phyloP scores from a whole-genome alignment of 2,329 filamentous ascomycete genomes.

The Alternaria longipes region DNA sequence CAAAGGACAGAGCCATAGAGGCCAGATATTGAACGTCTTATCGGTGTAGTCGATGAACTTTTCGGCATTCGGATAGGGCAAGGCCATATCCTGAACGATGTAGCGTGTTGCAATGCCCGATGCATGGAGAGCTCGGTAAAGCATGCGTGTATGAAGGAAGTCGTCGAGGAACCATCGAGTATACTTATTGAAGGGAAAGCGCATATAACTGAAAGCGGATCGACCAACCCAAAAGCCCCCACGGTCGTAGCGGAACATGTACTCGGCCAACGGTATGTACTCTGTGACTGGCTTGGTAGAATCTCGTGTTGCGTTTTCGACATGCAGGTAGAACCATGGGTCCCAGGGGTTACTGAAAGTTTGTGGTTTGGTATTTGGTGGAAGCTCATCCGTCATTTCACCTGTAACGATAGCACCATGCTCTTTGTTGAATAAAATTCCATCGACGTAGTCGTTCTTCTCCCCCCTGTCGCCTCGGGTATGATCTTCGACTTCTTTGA shows the following conservation, averaged over 20 bases:
- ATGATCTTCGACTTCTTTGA: slow-evolving; percentile 52
- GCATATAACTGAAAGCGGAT: slow-evolving; percentile 71
- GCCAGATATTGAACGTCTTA: slow-evolving; percentile 54
- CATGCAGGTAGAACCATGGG: slow-evolving; percentile 63
- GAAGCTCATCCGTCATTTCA: slow-evolving; percentile 52
- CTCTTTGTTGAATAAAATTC: slow-evolving; percentile 58
- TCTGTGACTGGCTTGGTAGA: slow-evolving; percentile 55
- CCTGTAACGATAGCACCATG: slow-evolving; percentile 57
- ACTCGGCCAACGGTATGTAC: slow-evolving; percentile 69
- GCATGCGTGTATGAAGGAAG: slow-evolving; percentile 70
- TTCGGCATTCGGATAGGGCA: slow-evolving; percentile 55
- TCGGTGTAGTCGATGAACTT: slow-evolving; percentile 57
- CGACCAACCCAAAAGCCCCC: slow-evolving; percentile 74
- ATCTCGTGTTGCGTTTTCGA: slow-evolving; percentile 51
- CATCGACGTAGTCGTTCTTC: slow-evolving; percentile 59
- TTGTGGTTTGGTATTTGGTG: slow-evolving; percentile 37
- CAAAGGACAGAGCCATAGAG: slow-evolving; percentile 60
- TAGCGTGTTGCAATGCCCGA: slow-evolving; percentile 68
- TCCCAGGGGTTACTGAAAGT: slow-evolving; percentile 57
- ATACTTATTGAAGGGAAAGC: slow-evolving; percentile 69
- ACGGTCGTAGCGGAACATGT: slow-evolving; percentile 76
- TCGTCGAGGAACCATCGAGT: slow-evolving; percentile 70
- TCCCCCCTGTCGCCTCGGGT: slow-evolving; percentile 47
- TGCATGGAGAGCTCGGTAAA: slow-evolving; percentile 72
- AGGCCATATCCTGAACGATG: slow-evolving; percentile 70